Conservation (phyloP, 176 grass and related monocot genomes). For the Avena atlantica region DNA sequence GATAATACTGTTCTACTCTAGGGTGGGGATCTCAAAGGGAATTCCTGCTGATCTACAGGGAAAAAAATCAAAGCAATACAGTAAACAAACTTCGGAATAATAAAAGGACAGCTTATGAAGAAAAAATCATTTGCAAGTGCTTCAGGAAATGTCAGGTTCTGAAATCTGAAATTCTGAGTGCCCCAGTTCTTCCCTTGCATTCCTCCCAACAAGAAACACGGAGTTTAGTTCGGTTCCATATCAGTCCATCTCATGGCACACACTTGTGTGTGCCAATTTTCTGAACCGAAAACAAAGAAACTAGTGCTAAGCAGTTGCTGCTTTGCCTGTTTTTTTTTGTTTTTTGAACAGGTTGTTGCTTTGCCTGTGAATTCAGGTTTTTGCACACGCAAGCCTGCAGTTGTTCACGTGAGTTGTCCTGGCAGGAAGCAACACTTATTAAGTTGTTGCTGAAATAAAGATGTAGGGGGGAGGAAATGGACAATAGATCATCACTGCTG, state of each 20-base stretch:
- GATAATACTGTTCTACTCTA: no score
- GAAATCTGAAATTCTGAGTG: constrained; percentile 7
- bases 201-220: neutral
- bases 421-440: constrained; percentile 20
- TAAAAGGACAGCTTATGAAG: neutral
- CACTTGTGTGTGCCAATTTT: neutral
- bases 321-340: neutral
- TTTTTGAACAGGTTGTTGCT: no score
- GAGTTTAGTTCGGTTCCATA: constrained; percentile 1
- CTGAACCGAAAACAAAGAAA: constrained; percentile 18
- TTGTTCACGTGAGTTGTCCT: constrained; percentile 33
- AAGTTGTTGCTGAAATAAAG: constrained; percentile 36
- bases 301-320: neutral
- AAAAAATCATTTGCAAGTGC: neutral
- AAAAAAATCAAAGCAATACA: constrained; percentile 2
- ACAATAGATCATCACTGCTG: constrained; percentile 12
- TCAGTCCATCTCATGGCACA: constrained; percentile 12
- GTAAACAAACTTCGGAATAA: neutral
- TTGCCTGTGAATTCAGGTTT: constrained; percentile 26
- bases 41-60: constrained; percentile 11
- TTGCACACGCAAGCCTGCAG: constrained; percentile 17
- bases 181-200: neutral
- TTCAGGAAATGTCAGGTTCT: constrained; percentile 33
- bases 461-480: neutral
- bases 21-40: neutral